Conservation (phyloP, 2,329 filamentous ascomycete species). For the Xylaria hypoxylon region DNA sequence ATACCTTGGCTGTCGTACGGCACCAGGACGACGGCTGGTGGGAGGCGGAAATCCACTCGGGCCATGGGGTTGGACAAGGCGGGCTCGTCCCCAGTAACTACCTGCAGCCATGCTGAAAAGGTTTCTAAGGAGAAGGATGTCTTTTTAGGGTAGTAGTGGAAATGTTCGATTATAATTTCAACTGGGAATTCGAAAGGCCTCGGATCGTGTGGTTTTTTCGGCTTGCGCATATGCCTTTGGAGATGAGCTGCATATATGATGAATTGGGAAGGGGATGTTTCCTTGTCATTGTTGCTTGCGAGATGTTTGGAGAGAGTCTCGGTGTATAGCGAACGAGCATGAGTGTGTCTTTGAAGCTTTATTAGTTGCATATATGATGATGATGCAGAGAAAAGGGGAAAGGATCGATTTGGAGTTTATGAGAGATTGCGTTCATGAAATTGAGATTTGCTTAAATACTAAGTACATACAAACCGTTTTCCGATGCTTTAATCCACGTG, state of each 20-base stretch:
- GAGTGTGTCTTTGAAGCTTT: slow-evolving; percentile 19
- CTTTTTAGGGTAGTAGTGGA: not conserved
- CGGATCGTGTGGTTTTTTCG: not conserved
- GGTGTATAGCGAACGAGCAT: slow-evolving; percentile 21
- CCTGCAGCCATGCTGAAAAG: slow-evolving; percentile 59
- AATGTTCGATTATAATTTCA: not conserved
- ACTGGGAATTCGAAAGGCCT: not conserved
- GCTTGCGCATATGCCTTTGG: slow-evolving; percentile 17
- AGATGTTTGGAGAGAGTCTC: slow-evolving; percentile 28
- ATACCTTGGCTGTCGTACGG: slow-evolving; percentile 86
- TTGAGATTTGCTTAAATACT: not conserved
- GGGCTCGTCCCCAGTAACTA: slow-evolving; percentile 78
- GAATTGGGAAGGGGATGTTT: slow-evolving; percentile 9
- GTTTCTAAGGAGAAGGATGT: not conserved
- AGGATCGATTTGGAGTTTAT: slow-evolving; percentile 34
- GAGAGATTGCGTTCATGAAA: slow-evolving; percentile 40
- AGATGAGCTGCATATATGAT: slow-evolving; percentile 35
- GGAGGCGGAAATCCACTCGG: slow-evolving; percentile 91
- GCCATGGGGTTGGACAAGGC: slow-evolving; percentile 63
- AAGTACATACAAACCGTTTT: no score
- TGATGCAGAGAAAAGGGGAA: not conserved
- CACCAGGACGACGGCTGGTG: slow-evolving; percentile 99
- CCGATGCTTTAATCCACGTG: no score
- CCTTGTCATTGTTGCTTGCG: slow-evolving; percentile 14
- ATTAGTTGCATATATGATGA: slow-evolving; percentile 20